Evolutionary conservation across 2,329 filamentous ascomycete species (phyloP).

Genomic region (Nannizziopsis barbatae): DNA sequence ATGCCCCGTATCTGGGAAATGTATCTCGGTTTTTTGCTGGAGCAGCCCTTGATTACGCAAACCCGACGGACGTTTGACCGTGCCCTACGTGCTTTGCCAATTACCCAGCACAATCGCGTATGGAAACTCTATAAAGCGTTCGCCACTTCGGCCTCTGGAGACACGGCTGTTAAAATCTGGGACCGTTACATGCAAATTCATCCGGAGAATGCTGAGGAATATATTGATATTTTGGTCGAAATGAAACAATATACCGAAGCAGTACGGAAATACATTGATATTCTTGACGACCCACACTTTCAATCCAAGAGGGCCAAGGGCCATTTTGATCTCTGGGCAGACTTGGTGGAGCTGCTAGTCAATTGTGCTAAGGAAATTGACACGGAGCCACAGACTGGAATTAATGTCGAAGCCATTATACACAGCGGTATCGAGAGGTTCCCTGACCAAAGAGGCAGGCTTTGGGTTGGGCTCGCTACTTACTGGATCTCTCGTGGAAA

Average conservation of each 20-base stretch:
- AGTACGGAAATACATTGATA: conserved; percentile 77
- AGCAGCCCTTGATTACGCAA: conserved; percentile 80
- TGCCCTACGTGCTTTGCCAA: conserved; percentile 76
- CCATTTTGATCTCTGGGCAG: conserved; percentile 91
- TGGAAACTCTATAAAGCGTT: conserved; percentile 89
- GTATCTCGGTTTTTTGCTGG: conserved; percentile 81
- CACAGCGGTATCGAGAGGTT: conserved; percentile 84
- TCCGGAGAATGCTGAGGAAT: conserved; percentile 89
- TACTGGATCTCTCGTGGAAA: conserved; percentile 92
- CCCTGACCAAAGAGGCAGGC: conserved; percentile 81
- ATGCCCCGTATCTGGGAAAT: conserved; percentile 99
- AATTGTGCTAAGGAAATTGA: conserved; percentile 79
- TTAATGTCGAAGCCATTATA: conserved; percentile 86
- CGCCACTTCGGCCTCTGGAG: conserved; percentile 77
- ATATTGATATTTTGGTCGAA: conserved; percentile 75
- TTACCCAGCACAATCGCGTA: conserved; percentile 90
- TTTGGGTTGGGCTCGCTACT: conserved; percentile 89
- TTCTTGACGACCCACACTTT: conserved; percentile 83
- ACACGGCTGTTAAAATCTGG: conserved; percentile 89
- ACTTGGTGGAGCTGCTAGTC: conserved; percentile 92
- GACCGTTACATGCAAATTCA: conserved; percentile 93
- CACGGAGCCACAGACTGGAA: conserved; percentile 65
- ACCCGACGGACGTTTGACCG: conserved; percentile 85
- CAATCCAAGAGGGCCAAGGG: conserved; percentile 88
- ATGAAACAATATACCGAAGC: conserved; percentile 82